Percentiles rank a stretch among this genome's conserved stretches.
Evolutionary conservation across 2,329 filamentous ascomycete genomes (phyloP).

Genomic region (Pseudomassariella vexata): DNA sequence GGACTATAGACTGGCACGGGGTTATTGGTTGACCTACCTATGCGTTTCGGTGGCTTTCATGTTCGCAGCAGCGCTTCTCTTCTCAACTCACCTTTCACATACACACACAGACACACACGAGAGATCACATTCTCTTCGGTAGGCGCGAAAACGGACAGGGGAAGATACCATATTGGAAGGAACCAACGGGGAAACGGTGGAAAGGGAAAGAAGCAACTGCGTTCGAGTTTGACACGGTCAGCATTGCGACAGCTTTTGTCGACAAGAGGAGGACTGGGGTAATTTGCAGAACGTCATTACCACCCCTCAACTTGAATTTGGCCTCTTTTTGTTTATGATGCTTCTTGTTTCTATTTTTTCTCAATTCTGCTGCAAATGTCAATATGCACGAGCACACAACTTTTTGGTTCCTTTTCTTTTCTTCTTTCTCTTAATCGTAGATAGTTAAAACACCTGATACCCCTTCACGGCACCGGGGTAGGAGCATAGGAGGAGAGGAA

Average conservation of each 20-base stretch:
- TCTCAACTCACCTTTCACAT: not conserved
- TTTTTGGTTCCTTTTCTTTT: constrained; percentile 11
- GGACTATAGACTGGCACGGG: constrained; percentile 21
- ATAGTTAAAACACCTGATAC: constrained; percentile 27
- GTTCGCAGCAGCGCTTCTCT: not conserved
- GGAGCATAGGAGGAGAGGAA: too few relatives aligned
- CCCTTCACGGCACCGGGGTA: constrained; percentile 11
- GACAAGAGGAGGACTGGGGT: not conserved
- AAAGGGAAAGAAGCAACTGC: too few relatives aligned
- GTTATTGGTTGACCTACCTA: constrained; percentile 6
- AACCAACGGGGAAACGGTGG: too few relatives aligned
- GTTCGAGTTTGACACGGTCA: too few relatives aligned
- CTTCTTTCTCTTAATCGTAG: constrained; percentile 23
- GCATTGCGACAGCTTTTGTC: not conserved
- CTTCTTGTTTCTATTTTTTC: constrained; percentile 4
- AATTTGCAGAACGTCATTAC: constrained; percentile 1
- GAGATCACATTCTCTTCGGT: too few relatives aligned
- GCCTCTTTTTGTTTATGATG: constrained; percentile 7
- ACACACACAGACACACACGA: constrained; percentile 2
- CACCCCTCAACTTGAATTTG: constrained; percentile 3
- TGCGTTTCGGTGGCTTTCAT: not conserved
- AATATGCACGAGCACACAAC: constrained; percentile 2
- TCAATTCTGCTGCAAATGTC: too few relatives aligned
- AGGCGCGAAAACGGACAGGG: too few relatives aligned
- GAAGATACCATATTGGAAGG: too few relatives aligned